Evolutionary conservation across 2,329 filamentous ascomycete genomes (phyloP).

Genomic region (Aspergillus hortae): DNA sequence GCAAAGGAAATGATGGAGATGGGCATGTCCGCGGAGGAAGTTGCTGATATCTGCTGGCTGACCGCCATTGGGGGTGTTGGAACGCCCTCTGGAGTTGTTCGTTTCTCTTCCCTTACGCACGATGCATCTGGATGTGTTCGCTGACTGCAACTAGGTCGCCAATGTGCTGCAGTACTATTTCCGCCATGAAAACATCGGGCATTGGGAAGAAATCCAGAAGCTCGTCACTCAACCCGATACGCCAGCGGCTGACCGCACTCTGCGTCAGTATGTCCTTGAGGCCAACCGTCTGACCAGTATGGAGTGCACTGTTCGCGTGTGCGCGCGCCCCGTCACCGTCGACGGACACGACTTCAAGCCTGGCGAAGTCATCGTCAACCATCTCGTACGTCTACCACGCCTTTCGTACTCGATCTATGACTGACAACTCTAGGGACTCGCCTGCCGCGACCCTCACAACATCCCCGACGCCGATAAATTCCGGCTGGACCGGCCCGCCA

Average conservation of each 20-base stretch:
- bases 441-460: slow-evolving; percentile 37
- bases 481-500: slow-evolving; percentile 40
- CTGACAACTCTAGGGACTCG: slow-evolving; percentile 12
- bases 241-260: slow-evolving; percentile 22
- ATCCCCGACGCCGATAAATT: slow-evolving; percentile 41
- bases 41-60: slow-evolving; percentile 16
- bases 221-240: slow-evolving; percentile 33
- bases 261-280: slow-evolving; percentile 23
- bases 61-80: slow-evolving; percentile 41
- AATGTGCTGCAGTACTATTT: slow-evolving; percentile 46
- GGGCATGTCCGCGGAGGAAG: slow-evolving; percentile 13
- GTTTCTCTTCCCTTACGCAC: slow-evolving; percentile 8
- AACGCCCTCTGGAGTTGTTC: slow-evolving; percentile 38
- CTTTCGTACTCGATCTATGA: too few species aligned
- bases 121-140: background rate
- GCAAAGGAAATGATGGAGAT: slow-evolving; percentile 35
- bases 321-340: slow-evolving; percentile 31
- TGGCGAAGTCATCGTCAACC: slow-evolving; percentile 38
- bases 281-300: slow-evolving; percentile 21
- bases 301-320: slow-evolving; percentile 39
- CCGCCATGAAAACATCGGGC: slow-evolving; percentile 36
- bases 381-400: slow-evolving; percentile 11
- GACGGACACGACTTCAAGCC: slow-evolving; percentile 40
- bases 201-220: slow-evolving; percentile 44
- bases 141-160: slow-evolving; percentile 35